A percentile compares a stretch with the other conserved stretches of the same genome.
Conservation (phyloP, 306 rosid species). For the Cucurbita argyrosperma region DNA sequence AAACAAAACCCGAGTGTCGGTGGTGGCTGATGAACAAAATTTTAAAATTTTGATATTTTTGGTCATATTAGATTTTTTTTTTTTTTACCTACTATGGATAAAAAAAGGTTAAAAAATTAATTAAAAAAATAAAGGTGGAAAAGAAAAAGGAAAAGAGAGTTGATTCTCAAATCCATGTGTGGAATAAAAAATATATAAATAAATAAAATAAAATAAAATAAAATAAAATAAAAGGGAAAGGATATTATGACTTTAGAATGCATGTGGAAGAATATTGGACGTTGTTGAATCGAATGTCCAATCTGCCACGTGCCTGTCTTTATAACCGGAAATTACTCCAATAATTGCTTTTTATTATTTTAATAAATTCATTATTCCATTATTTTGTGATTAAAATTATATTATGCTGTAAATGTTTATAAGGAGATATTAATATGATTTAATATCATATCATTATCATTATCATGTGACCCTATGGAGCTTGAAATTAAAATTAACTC, state of each 20-base stretch:
- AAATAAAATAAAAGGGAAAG: not conserved
- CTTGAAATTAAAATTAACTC: not conserved
- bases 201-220: not conserved
- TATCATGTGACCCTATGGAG: not conserved
- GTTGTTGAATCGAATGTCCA: not conserved
- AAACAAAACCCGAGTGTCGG: too few relatives aligned
- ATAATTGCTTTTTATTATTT: not conserved
- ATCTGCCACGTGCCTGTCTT: not conserved
- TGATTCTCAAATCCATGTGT: not conserved
- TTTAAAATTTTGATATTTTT: too few relatives aligned
- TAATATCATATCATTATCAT: not conserved
- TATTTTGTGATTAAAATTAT: not conserved
- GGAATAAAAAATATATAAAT: not conserved
- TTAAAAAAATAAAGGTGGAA: not conserved
- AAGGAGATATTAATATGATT: not conserved
- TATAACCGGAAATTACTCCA: not conserved
- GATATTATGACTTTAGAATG: not conserved
- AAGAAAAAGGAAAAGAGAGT: not conserved
- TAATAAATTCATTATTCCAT: not conserved
- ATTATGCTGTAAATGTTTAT: not conserved
- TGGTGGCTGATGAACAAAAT: too few relatives aligned
- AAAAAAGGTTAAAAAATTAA: not conserved
- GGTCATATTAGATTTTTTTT: too few relatives aligned
- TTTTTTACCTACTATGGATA: too few relatives aligned
- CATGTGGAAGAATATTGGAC: slow-evolving; percentile 1